Evolutionary conservation across 768 basidiomycete genomes (phyloP), one percentile per base, ranked within the genome.

Genomic region (Boletus reticulatus): DNA sequence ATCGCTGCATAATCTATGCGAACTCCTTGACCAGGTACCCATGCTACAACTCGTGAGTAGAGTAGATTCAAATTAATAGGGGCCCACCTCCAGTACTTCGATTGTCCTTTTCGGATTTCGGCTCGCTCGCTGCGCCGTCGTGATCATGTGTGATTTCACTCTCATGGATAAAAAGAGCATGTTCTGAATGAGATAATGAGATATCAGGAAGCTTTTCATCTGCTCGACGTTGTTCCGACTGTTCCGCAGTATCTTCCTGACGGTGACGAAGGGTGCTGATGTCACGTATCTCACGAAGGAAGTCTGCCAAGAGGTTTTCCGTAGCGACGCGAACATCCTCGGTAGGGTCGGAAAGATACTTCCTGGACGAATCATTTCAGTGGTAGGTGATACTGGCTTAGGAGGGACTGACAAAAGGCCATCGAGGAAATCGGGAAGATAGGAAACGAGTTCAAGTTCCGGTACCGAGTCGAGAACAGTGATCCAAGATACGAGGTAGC

Each of bases 401-500:
- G 53, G 24, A 53, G 41, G 39, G 5, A 76, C 89, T 74, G 62
- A 94, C 92, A 99, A 67, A 41, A 99, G 80, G 3, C 94, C 95
- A 58, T 98, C 94, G 48, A 99, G 73, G 68, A 98, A 95, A 65
- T 97, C 89, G 1, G 97, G 97, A 34, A 99, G 82, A 73, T 92
- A 97, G 27, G 92, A 87, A 44, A 98, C 89, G 43, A 99, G 81
- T 69, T 98, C 96, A 51, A 99, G 77, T 66, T 99, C 97, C 12
- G 97, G 97, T 5, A 98, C 92, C 19, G 94, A 95, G 67, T 98
- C 94, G 43, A 99, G 81, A 5, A 97, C 91, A 42, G 84, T 92
- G 55, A 98, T 92, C 97, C 97, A 99, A 2, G 90, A 89, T 34
- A 97, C 92, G n/a, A 99, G 82, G 70, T 94, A 98, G 69, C 88